These are phyloP conservation scores for Xylaria sp. DNA, from an alignment of 2,329 filamentous ascomycete genomes.

Conservation along the genomic window DNA sequence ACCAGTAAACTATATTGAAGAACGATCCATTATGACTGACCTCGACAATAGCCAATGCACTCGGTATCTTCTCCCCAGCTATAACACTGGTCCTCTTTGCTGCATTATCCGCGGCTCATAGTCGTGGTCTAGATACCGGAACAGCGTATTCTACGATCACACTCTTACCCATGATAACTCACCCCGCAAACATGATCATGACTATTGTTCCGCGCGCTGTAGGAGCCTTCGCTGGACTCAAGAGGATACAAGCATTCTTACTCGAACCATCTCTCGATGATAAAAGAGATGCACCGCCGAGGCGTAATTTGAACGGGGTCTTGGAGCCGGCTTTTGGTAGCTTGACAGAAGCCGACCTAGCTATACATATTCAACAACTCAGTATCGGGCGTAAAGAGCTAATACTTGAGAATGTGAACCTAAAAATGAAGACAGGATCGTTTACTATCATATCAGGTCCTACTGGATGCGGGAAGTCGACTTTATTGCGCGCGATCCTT, in stretches of 20 bases:
- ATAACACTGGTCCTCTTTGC: slow-evolving; percentile 47
- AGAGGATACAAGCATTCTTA: slow-evolving; percentile 47
- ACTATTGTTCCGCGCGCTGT: slow-evolving; percentile 46
- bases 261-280: slow-evolving; percentile 31
- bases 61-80: slow-evolving; percentile 50
- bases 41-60: slow-evolving; percentile 44
- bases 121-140: slow-evolving; percentile 39
- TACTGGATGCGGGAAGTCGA: slow-evolving; percentile 40
- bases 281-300: slow-evolving; percentile 17
- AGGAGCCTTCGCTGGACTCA: slow-evolving; percentile 43
- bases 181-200: slow-evolving; percentile 52
- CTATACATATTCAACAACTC: slow-evolving; percentile 6
- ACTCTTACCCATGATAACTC: slow-evolving; percentile 47
- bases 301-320: neutral
- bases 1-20: neutral
- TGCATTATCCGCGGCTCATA: slow-evolving; percentile 32
- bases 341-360: neutral
- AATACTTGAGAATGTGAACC: slow-evolving; percentile 28
- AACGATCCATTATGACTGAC: no score
- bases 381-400: neutral
- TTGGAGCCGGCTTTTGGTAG: neutral
- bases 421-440: slow-evolving; percentile 33
- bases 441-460: slow-evolving; percentile 38
- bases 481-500: slow-evolving; percentile 31
- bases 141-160: slow-evolving; percentile 50